Evolutionary conservation across 1,139 yeast genomes (phyloP).

Genomic region (Kurtzmaniella quercitrusa): DNA sequence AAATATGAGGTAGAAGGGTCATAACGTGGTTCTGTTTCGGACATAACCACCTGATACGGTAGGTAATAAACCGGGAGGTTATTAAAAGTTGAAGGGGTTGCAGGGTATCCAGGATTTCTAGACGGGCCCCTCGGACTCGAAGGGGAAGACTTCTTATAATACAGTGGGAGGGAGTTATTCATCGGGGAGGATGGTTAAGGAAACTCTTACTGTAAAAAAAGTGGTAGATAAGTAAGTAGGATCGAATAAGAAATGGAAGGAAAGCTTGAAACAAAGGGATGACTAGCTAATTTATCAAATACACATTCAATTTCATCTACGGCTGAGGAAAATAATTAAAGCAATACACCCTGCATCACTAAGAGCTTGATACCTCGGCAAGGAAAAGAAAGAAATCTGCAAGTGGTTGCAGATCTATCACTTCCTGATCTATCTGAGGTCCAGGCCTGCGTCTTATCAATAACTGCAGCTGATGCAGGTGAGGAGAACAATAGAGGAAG

Average conservation of each 20-base stretch:
- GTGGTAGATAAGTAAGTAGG: too few relatives aligned
- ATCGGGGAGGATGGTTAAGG: too few relatives aligned
- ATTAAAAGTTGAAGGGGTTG: not conserved
- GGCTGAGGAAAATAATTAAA: constrained; percentile 1
- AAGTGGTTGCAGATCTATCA: not conserved
- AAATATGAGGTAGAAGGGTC: not conserved
- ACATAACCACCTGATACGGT: not conserved
- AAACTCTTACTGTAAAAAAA: too few relatives aligned
- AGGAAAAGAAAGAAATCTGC: not conserved
- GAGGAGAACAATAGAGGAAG: not conserved
- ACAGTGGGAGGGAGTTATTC: not conserved
- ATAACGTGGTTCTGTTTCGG: not conserved
- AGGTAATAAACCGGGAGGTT: constrained; percentile 1
- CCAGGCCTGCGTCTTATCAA: constrained; percentile 1
- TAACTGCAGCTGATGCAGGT: not conserved
- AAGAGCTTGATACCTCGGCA: not conserved
- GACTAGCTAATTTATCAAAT: not conserved
- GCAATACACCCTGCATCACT: constrained; percentile 1
- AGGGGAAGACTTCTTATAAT: not conserved
- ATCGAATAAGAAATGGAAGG: too few relatives aligned
- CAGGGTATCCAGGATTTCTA: not conserved
- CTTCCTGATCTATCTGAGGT: not conserved
- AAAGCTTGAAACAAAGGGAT: too few relatives aligned
- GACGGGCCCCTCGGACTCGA: not conserved
- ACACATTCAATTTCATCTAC: not conserved